Base-by-base conservation (phyloP, 306 rosid genomes). In the Hippophae rhamnoides region DNA sequence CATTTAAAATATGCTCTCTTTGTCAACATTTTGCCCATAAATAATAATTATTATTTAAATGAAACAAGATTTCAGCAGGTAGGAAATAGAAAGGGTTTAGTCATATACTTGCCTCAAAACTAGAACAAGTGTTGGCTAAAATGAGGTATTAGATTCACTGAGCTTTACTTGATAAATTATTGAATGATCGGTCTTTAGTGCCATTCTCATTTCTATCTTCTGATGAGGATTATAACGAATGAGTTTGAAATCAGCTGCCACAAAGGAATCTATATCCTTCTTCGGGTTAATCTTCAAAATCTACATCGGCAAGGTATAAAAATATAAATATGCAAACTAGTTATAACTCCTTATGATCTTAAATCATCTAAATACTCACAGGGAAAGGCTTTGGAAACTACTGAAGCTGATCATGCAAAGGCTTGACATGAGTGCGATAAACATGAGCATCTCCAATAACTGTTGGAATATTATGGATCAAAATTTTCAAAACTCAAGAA, bases 131-230 rank as follows among this genome's bases (percentile, higher is more conserved):
- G 64, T 57, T 0, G 62, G 69, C 71, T 62, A 58, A 68, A 46
- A 53, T 53, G 59, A 59, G 65, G 48, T 55, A 47, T 54, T 70
- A 62, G 58, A 66, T 26, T 14, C 47, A 50, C 52, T 26, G 10
- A 45, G 60, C 54, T 64, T 49, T 66, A 55, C 56, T 57, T 26
- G 41, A 55, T 50, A 69, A 68, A 70, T 63, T 64, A 61, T 55
- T 58, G 58, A 57, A 27, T 67, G 69, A 67, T 65, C 65, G 73
- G 60, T 69, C 82, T 85, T 88, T 56, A 92, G 85, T n/a, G 99
- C 88, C 95, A 92, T 92, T 84, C 82, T 88, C 99, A 92, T 88
- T 61, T 81, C 82, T 80, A 92, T 86, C 85, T 88, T 92, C 88
- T 78, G 84, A 79, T 78, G 95, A 76, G 99, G 99, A 70, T 93